These are phyloP conservation scores for Colletotrichum gloeosporioides DNA, from an alignment of 2,329 filamentous ascomycete species.

Conservation along the genomic window DNA sequence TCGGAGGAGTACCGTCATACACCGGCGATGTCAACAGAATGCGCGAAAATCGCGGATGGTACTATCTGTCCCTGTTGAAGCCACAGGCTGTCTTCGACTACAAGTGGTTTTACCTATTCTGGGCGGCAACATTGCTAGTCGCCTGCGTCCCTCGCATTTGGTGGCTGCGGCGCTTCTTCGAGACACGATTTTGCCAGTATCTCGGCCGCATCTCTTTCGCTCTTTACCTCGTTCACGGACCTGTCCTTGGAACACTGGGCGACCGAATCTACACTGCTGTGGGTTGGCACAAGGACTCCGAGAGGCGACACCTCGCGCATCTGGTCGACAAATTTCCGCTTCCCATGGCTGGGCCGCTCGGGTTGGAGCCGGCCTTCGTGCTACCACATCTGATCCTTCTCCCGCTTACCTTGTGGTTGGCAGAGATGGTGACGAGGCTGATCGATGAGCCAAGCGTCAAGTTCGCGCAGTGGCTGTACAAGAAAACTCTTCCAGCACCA, in stretches of 20 bases:
- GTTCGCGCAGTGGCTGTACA: slow-evolving; percentile 63
- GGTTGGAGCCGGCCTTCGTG: slow-evolving; percentile 65
- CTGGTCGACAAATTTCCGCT: slow-evolving; percentile 65
- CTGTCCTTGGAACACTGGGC: slow-evolving; percentile 50
- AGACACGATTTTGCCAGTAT: slow-evolving; percentile 56
- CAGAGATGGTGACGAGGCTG: slow-evolving; percentile 59
- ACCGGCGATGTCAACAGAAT: background rate
- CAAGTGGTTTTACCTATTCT: slow-evolving; percentile 45
- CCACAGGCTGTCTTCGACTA: slow-evolving; percentile 68
- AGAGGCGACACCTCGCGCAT: slow-evolving; percentile 54
- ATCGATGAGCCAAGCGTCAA: slow-evolving; percentile 67
- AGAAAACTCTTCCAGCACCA: slow-evolving; percentile 37
- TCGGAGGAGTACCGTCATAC: slow-evolving; percentile 33
- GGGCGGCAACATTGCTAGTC: slow-evolving; percentile 40
- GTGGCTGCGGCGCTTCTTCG: slow-evolving; percentile 53
- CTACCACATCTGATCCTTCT: slow-evolving; percentile 64
- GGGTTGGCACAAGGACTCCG: slow-evolving; percentile 57
- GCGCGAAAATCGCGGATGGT: slow-evolving; percentile 24
- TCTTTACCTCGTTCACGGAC: slow-evolving; percentile 66
- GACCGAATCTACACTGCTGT: slow-evolving; percentile 68
- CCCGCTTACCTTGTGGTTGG: slow-evolving; percentile 63
- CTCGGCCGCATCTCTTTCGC: slow-evolving; percentile 65
- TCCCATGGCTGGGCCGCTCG: slow-evolving; percentile 60
- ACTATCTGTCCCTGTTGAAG: slow-evolving; percentile 48
- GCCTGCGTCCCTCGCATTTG: slow-evolving; percentile 39